Evolutionary conservation across 2,329 filamentous ascomycete genomes (phyloP), one percentile per base, ranked within the genome.

Genomic region (Epichloe gansuensis): DNA sequence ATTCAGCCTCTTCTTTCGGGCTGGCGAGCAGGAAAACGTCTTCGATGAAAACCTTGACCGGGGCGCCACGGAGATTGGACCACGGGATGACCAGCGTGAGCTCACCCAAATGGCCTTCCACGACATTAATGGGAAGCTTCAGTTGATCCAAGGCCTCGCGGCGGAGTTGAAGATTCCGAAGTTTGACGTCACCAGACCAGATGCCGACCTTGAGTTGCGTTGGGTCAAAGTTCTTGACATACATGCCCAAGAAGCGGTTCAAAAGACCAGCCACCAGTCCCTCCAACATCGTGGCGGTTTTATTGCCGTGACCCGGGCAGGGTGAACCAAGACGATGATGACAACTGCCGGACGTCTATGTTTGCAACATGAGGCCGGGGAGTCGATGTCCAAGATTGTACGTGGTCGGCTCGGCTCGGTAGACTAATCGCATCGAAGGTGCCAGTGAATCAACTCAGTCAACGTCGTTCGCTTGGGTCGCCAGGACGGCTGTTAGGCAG

Each of bases 161-260:
- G 52, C 91, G 88, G 47, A 99, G 79, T 73, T 98, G 88, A 54
- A 99, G 83, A 63, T 98, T 85, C 55, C 85, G 84, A 46, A 99
- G 78, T 72, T 95, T 95, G 63, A 98, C 93, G 74, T 99, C 93
- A 62, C 94, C 93, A 23, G 88, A 95, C 93, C 91, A 98, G 64
- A 98, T 98, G 58, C 94, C 93, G 58, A 98, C 91, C 67, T 98
- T 98, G 59, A 99, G 80, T 75, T 98, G 93, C 64, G 89, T 86
- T 52, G 93, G 89, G 70, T 99, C 93, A 68, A 99, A 98, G 72
- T 98, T 97, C 79, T 95, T 91, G 71, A 99, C 91, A 71, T 98
- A 98, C 86, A 97, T 95, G 78, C 93, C 94, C 81, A 99, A 75
- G 73, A 98, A 97, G 75, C 94, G 87, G 76, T 98, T 98, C 63